Conservation (phyloP, 352 stramenopile species). For the Elongisporangium anandrum region DNA sequence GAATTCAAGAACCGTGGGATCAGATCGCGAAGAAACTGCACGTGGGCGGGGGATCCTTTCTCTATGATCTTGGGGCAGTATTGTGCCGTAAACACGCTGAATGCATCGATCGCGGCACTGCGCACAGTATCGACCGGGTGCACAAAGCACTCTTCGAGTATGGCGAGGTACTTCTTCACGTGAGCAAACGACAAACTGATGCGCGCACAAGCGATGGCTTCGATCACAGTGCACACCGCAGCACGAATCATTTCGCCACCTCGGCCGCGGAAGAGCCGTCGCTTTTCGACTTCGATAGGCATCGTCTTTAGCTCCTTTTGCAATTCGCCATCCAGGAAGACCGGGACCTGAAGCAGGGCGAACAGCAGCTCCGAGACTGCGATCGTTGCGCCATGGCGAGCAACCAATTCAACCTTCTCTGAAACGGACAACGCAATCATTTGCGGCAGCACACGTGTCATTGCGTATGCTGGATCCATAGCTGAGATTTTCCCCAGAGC, state of each 20-base stretch:
- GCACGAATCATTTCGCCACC: constrained; percentile 95
- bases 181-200: constrained; percentile 52
- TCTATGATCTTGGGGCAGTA: constrained; percentile 85
- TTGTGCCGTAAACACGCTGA: constrained; percentile 76
- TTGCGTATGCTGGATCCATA: constrained; percentile 77
- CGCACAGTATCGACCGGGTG: constrained; percentile 94
- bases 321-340: constrained; percentile 67
- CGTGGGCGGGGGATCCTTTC: constrained; percentile 33
- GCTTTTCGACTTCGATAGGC: constrained; percentile 90
- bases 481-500: constrained; percentile 83
- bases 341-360: constrained; percentile 37
- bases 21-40: constrained; percentile 43
- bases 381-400: constrained; percentile 93
- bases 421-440: constrained; percentile 81
- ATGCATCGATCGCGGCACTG: constrained; percentile 78
- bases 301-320: constrained; percentile 69
- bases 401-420: constrained; percentile 85
- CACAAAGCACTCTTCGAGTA: constrained; percentile 91
- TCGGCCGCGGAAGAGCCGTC: constrained; percentile 92
- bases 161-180: constrained; percentile 73
- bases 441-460: constrained; percentile 71
- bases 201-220: constrained; percentile 71
- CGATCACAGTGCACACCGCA: constrained; percentile 93
- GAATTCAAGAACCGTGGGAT: constrained; percentile 54
- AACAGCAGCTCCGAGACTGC: constrained; percentile 84